These are phyloP conservation scores for Mrakia frigida DNA, from an alignment of 768 basidiomycete species.

Conservation along the genomic window DNA sequence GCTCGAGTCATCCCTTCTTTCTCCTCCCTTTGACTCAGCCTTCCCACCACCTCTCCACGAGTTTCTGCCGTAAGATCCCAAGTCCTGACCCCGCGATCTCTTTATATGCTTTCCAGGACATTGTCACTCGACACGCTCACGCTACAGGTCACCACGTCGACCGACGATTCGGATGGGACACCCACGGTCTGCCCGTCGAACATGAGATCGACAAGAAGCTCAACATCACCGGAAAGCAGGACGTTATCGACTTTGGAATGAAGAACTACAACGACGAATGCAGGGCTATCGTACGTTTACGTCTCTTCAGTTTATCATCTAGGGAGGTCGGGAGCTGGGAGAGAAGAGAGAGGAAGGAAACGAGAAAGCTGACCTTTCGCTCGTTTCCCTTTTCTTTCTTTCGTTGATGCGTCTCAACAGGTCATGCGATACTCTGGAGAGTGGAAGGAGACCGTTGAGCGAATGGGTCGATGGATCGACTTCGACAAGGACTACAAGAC, in stretches of 20 bases:
- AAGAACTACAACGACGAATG: constrained; percentile 97
- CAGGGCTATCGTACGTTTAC: constrained; percentile 61
- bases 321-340: background rate
- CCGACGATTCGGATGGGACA: constrained; percentile 97
- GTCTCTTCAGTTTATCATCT: background rate
- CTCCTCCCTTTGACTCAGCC: background rate
- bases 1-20: constrained; percentile 3
- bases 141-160: constrained; percentile 87
- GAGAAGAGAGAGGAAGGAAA: background rate
- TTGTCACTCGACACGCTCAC: constrained; percentile 92
- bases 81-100: background rate
- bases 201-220: constrained; percentile 98
- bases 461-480: constrained; percentile 99
- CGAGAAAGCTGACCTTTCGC: background rate
- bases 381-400: background rate
- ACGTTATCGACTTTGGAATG: constrained; percentile 93
- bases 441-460: constrained; percentile 90
- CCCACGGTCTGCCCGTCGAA: constrained; percentile 96
- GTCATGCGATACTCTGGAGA: constrained; percentile 91
- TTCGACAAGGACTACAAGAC: constrained; percentile 99
- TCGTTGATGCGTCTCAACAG: background rate
- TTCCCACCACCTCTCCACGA: background rate
- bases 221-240: constrained; percentile 82
- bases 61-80: background rate
- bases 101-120: constrained; percentile 64